Evolutionary conservation across 78 protist genomes (phyloP).

Genomic region (Protostelium mycophagum): DNA sequence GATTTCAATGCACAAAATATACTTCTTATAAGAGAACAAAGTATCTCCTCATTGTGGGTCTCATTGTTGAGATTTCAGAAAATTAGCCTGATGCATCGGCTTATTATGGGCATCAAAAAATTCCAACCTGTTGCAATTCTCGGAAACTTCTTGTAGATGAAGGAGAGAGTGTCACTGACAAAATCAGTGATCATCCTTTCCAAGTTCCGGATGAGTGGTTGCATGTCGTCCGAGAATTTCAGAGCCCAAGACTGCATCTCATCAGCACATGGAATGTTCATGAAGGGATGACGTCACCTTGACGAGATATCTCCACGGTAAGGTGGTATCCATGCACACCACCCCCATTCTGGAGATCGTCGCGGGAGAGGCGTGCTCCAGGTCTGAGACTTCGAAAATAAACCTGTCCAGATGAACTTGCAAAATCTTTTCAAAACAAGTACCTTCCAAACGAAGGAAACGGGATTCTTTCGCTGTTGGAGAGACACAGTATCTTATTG

Average conservation of each 20-base stretch:
- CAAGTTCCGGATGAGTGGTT: not conserved
- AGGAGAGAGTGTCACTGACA: not conserved
- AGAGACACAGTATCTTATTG: constrained; percentile 54
- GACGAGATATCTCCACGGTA: constrained; percentile 63
- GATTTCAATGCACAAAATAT: no score
- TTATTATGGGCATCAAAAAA: not conserved
- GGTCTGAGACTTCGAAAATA: constrained; percentile 92
- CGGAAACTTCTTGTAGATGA: not conserved
- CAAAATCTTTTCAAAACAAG: constrained; percentile 95
- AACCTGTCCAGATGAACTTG: constrained; percentile 86
- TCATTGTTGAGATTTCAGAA: no score
- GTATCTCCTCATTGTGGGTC: no score
- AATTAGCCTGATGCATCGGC: not conserved
- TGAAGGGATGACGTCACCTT: not conserved
- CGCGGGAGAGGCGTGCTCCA: constrained; percentile 96
- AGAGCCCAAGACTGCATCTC: not conserved
- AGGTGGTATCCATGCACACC: constrained; percentile 94
- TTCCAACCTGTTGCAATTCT: not conserved
- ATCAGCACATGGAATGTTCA: not conserved
- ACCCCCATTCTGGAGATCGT: constrained; percentile 99
- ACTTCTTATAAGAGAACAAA: no score
- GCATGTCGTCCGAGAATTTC: not conserved
- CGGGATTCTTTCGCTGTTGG: not conserved
- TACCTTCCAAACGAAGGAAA: constrained; percentile 84
- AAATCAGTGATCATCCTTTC: not conserved